Base-by-base conservation (phyloP, 805 yeast species). In the Cyberlindnera lachancei region DNA sequence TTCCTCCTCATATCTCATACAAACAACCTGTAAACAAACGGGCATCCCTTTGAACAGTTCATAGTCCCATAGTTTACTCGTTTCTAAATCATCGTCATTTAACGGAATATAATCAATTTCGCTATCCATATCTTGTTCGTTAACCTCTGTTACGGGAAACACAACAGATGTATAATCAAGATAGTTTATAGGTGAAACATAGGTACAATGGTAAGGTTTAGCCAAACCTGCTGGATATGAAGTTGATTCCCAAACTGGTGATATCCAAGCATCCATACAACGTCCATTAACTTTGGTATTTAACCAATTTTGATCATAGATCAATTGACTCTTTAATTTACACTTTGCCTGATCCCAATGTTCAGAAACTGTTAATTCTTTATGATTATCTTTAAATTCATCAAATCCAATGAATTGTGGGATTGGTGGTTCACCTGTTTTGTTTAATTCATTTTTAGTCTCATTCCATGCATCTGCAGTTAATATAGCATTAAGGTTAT, bases 151-250 rank as follows among this genome's bases (percentile, higher is more conserved):
- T 6, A 83, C 68, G 44, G 81, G 85, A 54, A 73, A 61, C 1
- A 67, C 64, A 38, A 76, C 69, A 17, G 76, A 70, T 27, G 92
- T 86, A 46, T 73, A 66, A 53, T 83, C 92, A 38, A 80, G 55
- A 35, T 80, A 49, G 58, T 82, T 82, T 69, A 73, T 79, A 41
- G 79, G 64, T 4, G 84, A 59, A 6, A 90, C 79, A 62, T 82
- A 83, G 5, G 87, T 79, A 85, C 90, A 68, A 31, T 68, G 64
- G 30, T 68, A 72, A 15, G 79, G 71, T 32, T 66, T 67, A 18
- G 18, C 27, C 84, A 81, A n/a, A 87, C 84, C 69, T 2, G 42
- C 46, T 7, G 30, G 30, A 41, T 67, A 64, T 7, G 68, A 55
- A 30, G 76, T 76, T 40, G 79, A 77, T 37, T 69, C 70, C 56